These are phyloP conservation scores for Carex arenaria DNA, from an alignment of 202 grass and related monocot species.

Conservation along the genomic window DNA sequence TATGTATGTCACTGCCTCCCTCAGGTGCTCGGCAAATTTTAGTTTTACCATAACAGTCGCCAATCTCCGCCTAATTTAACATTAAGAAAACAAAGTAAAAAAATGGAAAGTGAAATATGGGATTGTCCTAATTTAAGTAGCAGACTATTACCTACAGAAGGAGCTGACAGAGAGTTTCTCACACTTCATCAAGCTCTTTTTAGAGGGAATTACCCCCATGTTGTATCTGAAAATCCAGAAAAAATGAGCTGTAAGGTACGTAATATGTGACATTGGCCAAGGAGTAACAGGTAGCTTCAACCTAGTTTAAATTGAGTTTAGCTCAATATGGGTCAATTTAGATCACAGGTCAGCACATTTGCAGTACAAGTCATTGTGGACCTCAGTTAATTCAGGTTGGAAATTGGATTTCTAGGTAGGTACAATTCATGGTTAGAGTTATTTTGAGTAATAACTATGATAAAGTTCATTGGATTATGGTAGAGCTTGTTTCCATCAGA, in stretches of 20 bases:
- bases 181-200: constrained; percentile 73
- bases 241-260: not conserved
- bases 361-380: not conserved
- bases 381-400: no score
- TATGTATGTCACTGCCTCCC: constrained; percentile 82
- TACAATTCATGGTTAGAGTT: not conserved
- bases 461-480: not conserved
- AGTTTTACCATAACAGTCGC: constrained; percentile 55
- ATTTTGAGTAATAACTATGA: not conserved
- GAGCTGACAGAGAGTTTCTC: constrained; percentile 64
- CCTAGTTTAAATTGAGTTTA: not conserved
- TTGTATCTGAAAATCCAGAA: constrained; percentile 63
- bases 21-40: constrained; percentile 76
- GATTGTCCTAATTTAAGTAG: not conserved
- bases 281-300: not conserved
- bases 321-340: not conserved
- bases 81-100: not conserved
- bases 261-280: not conserved
- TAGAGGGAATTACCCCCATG: constrained; percentile 82
- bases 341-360: not conserved
- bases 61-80: constrained; percentile 52
- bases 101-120: not conserved
- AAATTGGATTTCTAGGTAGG: not conserved
- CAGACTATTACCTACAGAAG: constrained; percentile 56
- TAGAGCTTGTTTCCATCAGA: not conserved